Conservation (phyloP, 169 alveolate species). For the Pseudocohnilembus persalinus region DNA sequence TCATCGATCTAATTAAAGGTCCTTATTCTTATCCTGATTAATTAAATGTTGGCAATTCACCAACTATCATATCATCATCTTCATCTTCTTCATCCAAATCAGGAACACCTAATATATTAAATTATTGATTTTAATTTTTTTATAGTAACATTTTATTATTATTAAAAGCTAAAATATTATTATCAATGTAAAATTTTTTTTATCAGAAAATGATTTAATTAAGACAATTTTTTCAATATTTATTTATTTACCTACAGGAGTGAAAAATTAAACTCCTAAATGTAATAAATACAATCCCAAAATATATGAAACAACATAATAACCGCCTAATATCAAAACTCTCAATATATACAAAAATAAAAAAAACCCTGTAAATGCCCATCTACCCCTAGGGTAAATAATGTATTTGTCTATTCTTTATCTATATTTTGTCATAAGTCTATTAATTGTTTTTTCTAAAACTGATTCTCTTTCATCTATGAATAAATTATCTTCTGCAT, state of each 20-base stretch:
- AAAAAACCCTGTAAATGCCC: conserved; percentile 7
- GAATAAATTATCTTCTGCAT: neutral
- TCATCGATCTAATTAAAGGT: conserved; percentile 24
- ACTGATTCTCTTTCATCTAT: conserved; percentile 4
- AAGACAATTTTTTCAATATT: no score
- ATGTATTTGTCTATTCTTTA: conserved; percentile 14
- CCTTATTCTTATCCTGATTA: conserved; percentile 2
- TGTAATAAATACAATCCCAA: conserved; percentile 13
- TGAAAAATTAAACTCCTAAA: conserved; percentile 3
- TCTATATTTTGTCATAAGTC: conserved; percentile 13
- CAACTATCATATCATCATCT: conserved; percentile 1
- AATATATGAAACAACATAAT: conserved; percentile 23
- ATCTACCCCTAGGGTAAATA: conserved; percentile 17
- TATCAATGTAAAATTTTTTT: neutral
- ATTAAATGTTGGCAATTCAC: conserved; percentile 1
- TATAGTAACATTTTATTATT: neutral
- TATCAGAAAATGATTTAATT: neutral
- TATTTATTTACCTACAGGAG: conserved; percentile 22
- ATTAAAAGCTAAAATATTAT: conserved; percentile 5
- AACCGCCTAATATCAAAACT: conserved; percentile 5
- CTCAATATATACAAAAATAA: conserved; percentile 12
- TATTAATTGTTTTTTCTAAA: conserved; percentile 13
- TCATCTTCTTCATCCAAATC: conserved; percentile 28
- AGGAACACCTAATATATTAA: conserved; percentile 6
- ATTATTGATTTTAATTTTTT: neutral